phyloP scores from a whole-genome alignment of 2,329 filamentous ascomycete species.

The Neurospora sp. region DNA sequence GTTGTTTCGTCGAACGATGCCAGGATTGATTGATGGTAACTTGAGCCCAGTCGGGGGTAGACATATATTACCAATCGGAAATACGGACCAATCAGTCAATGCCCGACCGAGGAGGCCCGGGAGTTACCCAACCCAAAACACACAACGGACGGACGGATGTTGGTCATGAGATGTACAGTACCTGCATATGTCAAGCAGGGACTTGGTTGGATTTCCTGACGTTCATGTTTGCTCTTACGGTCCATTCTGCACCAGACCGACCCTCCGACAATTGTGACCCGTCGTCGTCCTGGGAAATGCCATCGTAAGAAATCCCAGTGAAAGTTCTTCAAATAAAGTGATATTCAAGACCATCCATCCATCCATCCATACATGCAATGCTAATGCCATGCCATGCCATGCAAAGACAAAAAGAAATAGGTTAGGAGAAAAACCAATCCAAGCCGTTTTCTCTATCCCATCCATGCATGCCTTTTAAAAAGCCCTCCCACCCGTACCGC shows the following conservation, averaged over 20 bases:
- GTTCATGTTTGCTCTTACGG: background rate
- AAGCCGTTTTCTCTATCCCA: background rate
- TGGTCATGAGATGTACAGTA: background rate
- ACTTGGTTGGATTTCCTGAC: background rate
- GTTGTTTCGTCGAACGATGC: too few relatives aligned
- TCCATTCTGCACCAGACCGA: background rate
- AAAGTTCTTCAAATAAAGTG: background rate
- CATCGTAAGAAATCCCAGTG: background rate
- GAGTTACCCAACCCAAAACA: background rate
- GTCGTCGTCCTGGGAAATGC: background rate
- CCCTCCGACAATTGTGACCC: too few relatives aligned
- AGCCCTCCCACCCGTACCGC: background rate
- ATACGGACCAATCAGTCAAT: background rate
- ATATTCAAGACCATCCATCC: background rate
- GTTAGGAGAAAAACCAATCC: background rate
- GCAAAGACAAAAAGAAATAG: background rate
- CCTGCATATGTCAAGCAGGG: background rate
- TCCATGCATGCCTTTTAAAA: background rate
- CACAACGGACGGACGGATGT: background rate
- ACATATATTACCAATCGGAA: background rate
- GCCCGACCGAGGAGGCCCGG: background rate
- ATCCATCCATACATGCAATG: background rate
- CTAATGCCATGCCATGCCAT: background rate
- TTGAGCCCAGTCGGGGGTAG: background rate
- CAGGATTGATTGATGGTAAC: too few relatives aligned